These are phyloP conservation scores for Pichia sp. DNA, from an alignment of 1,139 yeast genomes.

Conservation along the genomic window DNA sequence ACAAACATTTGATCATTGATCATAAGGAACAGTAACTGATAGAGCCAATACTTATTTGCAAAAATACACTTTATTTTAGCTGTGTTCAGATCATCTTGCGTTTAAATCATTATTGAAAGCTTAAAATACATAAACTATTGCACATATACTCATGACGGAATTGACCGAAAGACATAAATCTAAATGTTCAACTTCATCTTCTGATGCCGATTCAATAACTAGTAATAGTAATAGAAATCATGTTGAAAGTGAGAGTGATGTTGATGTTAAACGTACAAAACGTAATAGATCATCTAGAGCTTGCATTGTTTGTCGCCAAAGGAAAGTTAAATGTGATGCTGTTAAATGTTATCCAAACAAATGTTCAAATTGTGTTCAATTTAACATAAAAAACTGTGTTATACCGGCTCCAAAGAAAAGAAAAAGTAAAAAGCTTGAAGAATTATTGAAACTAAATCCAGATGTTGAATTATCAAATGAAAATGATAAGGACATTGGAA, in stretches of 20 bases:
- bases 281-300: constrained; percentile 50
- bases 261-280: constrained; percentile 22
- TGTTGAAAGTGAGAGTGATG: neutral
- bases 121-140: no score
- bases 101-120: neutral
- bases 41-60: neutral
- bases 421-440: constrained; percentile 19
- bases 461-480: neutral
- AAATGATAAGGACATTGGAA: neutral
- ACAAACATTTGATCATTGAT: neutral
- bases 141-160: no score
- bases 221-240: neutral
- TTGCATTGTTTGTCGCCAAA: constrained; percentile 49
- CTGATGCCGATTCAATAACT: neutral
- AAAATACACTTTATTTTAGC: neutral
- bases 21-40: neutral
- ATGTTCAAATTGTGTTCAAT: constrained; percentile 52
- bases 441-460: constrained; percentile 14
- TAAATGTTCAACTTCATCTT: neutral
- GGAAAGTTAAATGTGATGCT: constrained; percentile 50
- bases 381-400: constrained; percentile 45
- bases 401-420: constrained; percentile 35
- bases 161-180: neutral
- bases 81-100: neutral
- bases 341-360: constrained; percentile 40